Conservation (phyloP, 345 rosid species). For the Camelina neglecta region DNA sequence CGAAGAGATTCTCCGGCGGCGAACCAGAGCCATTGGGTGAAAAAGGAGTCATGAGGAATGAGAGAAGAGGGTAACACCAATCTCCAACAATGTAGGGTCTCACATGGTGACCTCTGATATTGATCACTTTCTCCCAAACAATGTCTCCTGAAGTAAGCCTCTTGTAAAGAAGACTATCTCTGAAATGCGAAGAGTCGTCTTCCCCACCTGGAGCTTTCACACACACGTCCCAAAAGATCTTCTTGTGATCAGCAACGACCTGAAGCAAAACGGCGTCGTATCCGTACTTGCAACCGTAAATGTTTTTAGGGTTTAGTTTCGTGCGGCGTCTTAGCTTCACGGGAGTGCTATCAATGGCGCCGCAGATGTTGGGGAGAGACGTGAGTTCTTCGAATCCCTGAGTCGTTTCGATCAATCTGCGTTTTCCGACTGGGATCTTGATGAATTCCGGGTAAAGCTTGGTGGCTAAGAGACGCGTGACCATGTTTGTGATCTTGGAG, state of each 20-base stretch:
- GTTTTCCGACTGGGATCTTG: constrained; percentile 85
- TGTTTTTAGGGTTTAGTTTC: constrained; percentile 47
- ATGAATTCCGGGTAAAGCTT: constrained; percentile 91
- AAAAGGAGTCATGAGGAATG: constrained; percentile 91
- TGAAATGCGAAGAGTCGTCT: constrained; percentile 82
- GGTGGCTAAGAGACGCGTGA: constrained; percentile 84
- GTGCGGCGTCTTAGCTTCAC: constrained; percentile 61
- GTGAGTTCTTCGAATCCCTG: constrained; percentile 91
- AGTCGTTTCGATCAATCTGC: constrained; percentile 82
- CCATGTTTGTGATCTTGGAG: constrained; percentile 96
- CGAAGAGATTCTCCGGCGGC: constrained; percentile 90
- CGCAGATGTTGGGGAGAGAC: constrained; percentile 89
- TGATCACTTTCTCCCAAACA: constrained; percentile 86
- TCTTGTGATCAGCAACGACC: constrained; percentile 93
- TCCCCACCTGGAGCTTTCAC: constrained; percentile 88
- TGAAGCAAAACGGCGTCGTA: constrained; percentile 81
- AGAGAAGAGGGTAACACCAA: constrained; percentile 90
- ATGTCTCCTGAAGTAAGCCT: constrained; percentile 84
- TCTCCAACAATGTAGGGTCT: constrained; percentile 93
- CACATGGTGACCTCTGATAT: constrained; percentile 81
- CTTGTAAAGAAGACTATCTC: constrained; percentile 87
- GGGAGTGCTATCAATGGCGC: constrained; percentile 86
- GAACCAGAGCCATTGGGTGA: constrained; percentile 78
- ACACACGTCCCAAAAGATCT: constrained; percentile 95
- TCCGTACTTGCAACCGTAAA: constrained; percentile 66